These are phyloP conservation scores for Alloascoidea africana DNA, from an alignment of 805 yeast genomes.

Conservation along the genomic window DNA sequence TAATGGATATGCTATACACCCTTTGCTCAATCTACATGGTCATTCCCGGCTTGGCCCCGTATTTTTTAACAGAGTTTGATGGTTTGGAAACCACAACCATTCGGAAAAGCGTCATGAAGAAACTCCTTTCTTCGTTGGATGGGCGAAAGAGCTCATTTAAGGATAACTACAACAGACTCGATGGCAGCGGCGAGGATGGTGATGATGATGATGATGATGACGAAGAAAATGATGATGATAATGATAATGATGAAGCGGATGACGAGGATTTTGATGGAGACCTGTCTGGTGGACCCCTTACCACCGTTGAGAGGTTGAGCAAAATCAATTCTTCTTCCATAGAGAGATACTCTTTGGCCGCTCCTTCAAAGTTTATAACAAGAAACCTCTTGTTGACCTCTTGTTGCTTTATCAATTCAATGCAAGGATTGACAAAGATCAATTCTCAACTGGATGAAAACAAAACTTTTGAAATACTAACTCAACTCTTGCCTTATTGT, in stretches of 20 bases:
- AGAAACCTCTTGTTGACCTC: background rate
- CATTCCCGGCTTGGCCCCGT: background rate
- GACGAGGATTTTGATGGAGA: background rate
- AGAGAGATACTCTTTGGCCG: background rate
- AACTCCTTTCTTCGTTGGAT: too few relatives aligned
- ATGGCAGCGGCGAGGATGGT: background rate
- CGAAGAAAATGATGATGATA: background rate
- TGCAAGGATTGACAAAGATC: background rate
- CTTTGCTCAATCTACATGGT: background rate
- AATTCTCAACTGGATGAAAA: background rate
- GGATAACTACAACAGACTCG: too few relatives aligned
- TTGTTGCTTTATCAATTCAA: background rate
- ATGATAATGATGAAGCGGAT: background rate
- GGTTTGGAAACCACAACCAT: background rate
- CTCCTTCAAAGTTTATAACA: background rate
- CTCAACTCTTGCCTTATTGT: background rate
- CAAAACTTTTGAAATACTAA: background rate
- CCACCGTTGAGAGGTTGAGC: background rate
- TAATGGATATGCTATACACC: slow-evolving; percentile 6
- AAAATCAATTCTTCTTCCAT: background rate
- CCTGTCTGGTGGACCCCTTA: background rate
- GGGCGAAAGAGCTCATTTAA: too few relatives aligned
- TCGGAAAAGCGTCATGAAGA: background rate
- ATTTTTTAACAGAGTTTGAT: background rate
- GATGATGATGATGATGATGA: background rate